Base-by-base conservation (phyloP, 106 monocot genomes). In the Agapanthus africanus region DNA sequence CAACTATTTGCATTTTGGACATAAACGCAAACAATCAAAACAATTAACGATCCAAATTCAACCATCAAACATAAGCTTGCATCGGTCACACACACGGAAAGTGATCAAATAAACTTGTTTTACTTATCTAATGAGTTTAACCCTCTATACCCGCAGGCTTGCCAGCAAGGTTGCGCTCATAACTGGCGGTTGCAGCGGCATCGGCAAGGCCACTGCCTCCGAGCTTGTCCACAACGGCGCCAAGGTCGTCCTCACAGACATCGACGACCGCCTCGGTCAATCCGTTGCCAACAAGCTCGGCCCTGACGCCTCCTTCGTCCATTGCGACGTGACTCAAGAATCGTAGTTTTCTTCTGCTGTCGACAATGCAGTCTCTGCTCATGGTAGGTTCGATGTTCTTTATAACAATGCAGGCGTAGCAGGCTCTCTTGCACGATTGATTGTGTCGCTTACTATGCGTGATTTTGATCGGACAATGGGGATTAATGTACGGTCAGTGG, bases 121-220 rank as follows among this genome's bases (percentile, higher is more conserved):
- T n/a, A n/a, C n/a, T n/a, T n/a, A n/a, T n/a, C n/a, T n/a, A n/a
- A n/a, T n/a, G n/a, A n/a, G n/a, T n/a, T n/a, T n/a, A n/a, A n/a
- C n/a, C n/a, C n/a, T n/a, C n/a, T n/a, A n/a, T n/a, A n/a, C n/a
- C n/a, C n/a, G n/a, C n/a, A 85, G 85, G 64, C 21, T 85, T 16
- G 71, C 71, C 37, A 68, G 79, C 40, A 80, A 87, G 52, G 70
- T 87, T 47, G 83, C 80, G 0, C 38, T 83, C 21, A 78, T 87
- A 22, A 87, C 87, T 14, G 87, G 83, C 11, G 87, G 77, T 0
- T 79, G 80, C 2, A 83, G 83, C 52, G 87, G 87, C 60, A 75
- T 87, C 40, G 87, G 88, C 59, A 78, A 75, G 26, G 81, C 84
- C 6, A 65, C 78, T 21, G 81, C 81, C 0, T 19, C 70, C 40